Evolutionary conservation across 208 protist species (phyloP).

Genomic region (Leptomonas seymouri): DNA sequence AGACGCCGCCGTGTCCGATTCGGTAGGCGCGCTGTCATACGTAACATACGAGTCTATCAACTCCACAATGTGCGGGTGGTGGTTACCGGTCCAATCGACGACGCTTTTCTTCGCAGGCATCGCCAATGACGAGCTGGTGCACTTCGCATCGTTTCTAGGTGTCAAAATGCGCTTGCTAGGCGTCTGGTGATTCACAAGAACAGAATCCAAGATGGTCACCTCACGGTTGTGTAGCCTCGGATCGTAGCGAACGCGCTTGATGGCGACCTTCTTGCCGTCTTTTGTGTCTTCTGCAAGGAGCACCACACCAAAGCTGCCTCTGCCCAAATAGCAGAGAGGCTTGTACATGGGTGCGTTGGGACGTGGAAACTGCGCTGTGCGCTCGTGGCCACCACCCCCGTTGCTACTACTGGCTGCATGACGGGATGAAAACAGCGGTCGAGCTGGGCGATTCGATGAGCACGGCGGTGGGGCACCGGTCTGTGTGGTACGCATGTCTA

Average conservation of each 20-base stretch:
- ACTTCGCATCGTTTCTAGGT: not conserved
- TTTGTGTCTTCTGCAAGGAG: constrained; percentile 82
- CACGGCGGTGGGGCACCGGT: not conserved
- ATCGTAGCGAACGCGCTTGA: constrained; percentile 98
- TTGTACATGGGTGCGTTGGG: constrained; percentile 29
- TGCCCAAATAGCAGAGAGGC: constrained; percentile 76
- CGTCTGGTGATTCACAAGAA: constrained; percentile 28
- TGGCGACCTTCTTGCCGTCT: constrained; percentile 93
- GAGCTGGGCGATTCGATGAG: not conserved
- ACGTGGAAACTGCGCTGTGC: not conserved
- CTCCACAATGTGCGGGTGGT: constrained; percentile 96
- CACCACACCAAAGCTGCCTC: constrained; percentile 98
- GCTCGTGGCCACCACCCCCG: not conserved
- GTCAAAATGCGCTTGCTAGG: not conserved
- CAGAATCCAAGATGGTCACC: constrained; percentile 96
- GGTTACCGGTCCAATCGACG: constrained; percentile 12
- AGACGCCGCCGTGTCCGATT: not conserved
- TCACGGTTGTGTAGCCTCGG: constrained; percentile 98
- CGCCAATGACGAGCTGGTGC: not conserved
- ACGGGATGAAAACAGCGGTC: constrained; percentile 1
- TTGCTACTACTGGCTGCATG: not conserved
- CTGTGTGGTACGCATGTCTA: constrained; percentile 7
- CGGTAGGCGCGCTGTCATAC: constrained; percentile 53
- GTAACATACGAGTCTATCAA: constrained; percentile 96
- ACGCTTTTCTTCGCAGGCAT: not conserved